Base-by-base conservation (phyloP, 2,329 filamentous ascomycete genomes). In the Hypoxylon sp. region DNA sequence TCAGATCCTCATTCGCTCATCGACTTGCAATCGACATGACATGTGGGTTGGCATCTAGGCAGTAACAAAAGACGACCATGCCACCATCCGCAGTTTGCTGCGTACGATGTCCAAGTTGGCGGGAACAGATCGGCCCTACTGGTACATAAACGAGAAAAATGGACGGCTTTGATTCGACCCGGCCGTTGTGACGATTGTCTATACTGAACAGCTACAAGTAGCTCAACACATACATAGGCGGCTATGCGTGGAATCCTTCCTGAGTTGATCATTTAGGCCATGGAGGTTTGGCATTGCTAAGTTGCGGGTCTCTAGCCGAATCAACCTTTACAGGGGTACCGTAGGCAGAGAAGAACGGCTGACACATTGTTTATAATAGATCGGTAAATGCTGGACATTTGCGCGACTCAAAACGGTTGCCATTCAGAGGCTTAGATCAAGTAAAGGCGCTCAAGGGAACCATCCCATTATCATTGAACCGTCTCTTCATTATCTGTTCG, bases 1-100 rank as follows among this genome's bases (percentile, higher is more conserved):
- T 59, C 30, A 11, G 20, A n/a, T 36, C 51, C n/a, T 36, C 11
- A 65, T 59, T 67, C 50, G 65, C 30, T 57, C 45, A 42, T 46
- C 42, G 9, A 38, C 7, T 33, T 52, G 44, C 52, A 32, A 57
- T 57, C 16, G 2, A 54, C 49, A 48, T 42, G 44, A 22, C 38
- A 59, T 63, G 44, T 30, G 40, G 52, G 33, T 24, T 51, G 46
- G 22, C 32, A 11, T 55, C 48, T 57, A 59, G 53, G 53, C 49
- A 60, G 33, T 52, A 28, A 42, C 20, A 40, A 55, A 54, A 51
- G 45, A 8, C 24, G 33, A 53, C 7, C 14, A 51, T 44, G 16
- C 7, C 16, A 51, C 44, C 26, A 24, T 30, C 24, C 38, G 52
- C 48, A 44, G 52, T 57, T 57, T 61, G 62, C 46, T 61, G 48